These are phyloP conservation scores for Cymbomonas tetramitiformis DNA, from an alignment of 139 green algal genomes.

Conservation along the genomic window DNA sequence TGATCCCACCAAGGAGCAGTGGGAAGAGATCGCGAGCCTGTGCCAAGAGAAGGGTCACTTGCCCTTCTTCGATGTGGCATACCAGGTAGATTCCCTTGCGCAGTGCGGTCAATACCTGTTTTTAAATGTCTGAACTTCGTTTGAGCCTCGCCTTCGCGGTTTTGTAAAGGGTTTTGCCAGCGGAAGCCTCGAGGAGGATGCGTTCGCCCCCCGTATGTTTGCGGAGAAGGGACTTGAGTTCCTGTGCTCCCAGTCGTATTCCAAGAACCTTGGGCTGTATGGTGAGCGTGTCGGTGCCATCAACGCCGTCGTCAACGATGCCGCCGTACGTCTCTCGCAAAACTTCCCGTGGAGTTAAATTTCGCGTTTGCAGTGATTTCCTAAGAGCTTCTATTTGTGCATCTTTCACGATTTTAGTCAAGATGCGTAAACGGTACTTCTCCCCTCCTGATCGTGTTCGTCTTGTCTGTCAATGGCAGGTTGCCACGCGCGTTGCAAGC, in stretches of 20 bases:
- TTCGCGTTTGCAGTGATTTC: no score
- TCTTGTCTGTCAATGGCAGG: no score
- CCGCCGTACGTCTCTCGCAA: no score
- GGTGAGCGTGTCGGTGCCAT: constrained; percentile 86
- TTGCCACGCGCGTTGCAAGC: constrained; percentile 49
- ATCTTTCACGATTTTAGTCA: no score
- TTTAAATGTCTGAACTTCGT: no score
- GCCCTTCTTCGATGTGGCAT: constrained; percentile 95
- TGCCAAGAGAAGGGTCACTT: constrained; percentile 53
- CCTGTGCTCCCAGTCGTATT: constrained; percentile 63
- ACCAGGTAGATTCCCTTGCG: constrained; percentile 70
- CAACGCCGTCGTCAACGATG: constrained; percentile 51
- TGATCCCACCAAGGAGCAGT: constrained; percentile 89
- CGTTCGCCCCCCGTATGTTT: constrained; percentile 72
- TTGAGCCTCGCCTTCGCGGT: constrained; percentile 39
- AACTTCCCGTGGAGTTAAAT: no score
- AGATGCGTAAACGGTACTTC: no score
- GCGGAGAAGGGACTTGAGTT: constrained; percentile 72
- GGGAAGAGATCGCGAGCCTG: constrained; percentile 72
- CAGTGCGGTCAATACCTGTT: no score
- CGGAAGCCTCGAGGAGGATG: constrained; percentile 80
- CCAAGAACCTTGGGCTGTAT: constrained; percentile 97
- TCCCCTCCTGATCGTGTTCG: no score
- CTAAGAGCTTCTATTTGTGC: no score
- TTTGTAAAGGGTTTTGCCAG: constrained; percentile 71